Evolutionary conservation across 768 basidiomycete species (phyloP).

Genomic region (Pleurotus sapidus): DNA sequence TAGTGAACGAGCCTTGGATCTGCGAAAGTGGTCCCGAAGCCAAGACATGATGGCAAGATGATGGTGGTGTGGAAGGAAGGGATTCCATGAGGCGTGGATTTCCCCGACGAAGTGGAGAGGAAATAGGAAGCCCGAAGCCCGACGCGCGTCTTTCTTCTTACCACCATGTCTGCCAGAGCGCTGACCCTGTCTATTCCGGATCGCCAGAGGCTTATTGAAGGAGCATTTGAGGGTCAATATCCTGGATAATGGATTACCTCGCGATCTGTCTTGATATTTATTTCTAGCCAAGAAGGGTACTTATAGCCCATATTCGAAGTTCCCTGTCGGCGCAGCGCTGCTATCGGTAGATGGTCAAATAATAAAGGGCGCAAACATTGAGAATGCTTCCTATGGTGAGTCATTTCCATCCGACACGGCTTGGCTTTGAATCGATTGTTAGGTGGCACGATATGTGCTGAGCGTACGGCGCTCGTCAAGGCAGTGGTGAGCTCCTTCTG

Average conservation of each 20-base stretch:
- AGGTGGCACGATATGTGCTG: conserved; percentile 94
- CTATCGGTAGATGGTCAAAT: conserved; percentile 66
- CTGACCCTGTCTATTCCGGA: conserved; percentile 38
- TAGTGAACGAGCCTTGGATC: no score
- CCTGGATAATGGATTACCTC: not conserved
- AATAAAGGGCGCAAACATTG: conserved; percentile 87
- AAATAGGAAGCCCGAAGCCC: no score
- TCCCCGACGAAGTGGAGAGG: no score
- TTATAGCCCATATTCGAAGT: conserved; percentile 87
- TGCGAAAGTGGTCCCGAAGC: no score
- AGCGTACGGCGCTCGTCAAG: conserved; percentile 93
- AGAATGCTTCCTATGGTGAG: conserved; percentile 92
- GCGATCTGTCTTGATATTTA: not conserved
- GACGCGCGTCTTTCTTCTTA: not conserved
- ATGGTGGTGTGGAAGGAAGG: no score
- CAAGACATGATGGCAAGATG: no score
- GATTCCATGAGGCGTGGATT: no score
- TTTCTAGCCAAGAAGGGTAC: conserved; percentile 61
- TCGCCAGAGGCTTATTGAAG: conserved; percentile 47
- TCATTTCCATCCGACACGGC: not conserved
- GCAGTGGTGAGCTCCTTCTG: conserved; percentile 63
- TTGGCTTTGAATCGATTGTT: not conserved
- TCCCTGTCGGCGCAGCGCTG: conserved; percentile 89
- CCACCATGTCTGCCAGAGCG: conserved; percentile 19
- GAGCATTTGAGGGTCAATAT: conserved; percentile 54